These are phyloP conservation scores for Fusarium chuoi DNA, from an alignment of 2,329 filamentous ascomycete genomes.

Conservation along the genomic window DNA sequence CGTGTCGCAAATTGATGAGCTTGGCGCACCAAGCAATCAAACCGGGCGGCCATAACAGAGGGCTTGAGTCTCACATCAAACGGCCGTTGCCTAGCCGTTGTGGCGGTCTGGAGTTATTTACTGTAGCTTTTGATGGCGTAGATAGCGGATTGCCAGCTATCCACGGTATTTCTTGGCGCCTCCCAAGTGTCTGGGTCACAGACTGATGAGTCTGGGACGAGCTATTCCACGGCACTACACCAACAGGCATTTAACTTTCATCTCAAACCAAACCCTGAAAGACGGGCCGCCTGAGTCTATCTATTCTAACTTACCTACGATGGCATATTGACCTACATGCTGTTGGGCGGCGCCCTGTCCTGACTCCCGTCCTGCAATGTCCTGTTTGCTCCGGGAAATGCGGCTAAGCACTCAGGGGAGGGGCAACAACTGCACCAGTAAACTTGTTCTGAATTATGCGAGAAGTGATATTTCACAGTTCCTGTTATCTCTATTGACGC, in stretches of 20 bases:
- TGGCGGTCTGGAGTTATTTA: background rate
- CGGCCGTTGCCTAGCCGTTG: background rate
- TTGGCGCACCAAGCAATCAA: background rate
- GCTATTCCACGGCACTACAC: background rate
- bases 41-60: background rate
- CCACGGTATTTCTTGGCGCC: background rate
- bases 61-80: background rate
- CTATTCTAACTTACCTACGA: background rate
- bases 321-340: background rate
- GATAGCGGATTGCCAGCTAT: background rate
- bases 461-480: background rate
- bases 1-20: no score
- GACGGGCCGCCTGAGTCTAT: background rate
- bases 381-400: background rate
- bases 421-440: background rate
- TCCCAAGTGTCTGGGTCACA: background rate
- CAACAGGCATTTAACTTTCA: background rate
- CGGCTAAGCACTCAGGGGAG: background rate
- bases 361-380: background rate
- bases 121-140: background rate
- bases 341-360: background rate
- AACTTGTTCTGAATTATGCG: background rate
- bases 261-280: no score
- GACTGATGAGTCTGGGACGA: background rate
- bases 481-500: background rate